These are phyloP conservation scores for Ettlia oleoabundans DNA, from an alignment of 139 green algal species.

Conservation along the genomic window DNA sequence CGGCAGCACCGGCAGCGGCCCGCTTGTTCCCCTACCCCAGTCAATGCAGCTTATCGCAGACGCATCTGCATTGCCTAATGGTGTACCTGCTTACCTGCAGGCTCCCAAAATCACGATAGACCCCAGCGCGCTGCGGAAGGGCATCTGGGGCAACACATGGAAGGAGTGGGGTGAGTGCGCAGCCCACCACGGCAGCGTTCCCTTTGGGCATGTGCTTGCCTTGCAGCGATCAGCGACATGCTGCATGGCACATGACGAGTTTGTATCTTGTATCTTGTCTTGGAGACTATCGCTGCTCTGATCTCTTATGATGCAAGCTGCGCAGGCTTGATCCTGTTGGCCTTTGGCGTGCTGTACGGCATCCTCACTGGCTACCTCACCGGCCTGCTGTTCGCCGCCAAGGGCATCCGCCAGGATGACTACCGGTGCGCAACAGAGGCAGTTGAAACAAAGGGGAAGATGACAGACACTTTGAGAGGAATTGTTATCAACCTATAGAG, in stretches of 20 bases:
- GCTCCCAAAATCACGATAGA: slow-evolving; percentile 16
- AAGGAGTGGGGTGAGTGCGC: slow-evolving; percentile 42
- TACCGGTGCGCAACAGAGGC: slow-evolving; percentile 9
- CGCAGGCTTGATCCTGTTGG: slow-evolving; percentile 36
- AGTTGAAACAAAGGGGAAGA: no score
- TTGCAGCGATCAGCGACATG: no score
- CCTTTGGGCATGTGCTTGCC: no score
- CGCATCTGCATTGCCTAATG: no score
- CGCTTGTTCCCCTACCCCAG: no score
- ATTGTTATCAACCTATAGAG: slow-evolving; percentile 1
- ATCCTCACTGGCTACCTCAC: slow-evolving; percentile 37
- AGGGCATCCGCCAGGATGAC: slow-evolving; percentile 30
- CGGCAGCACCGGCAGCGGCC: no score
- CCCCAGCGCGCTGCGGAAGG: slow-evolving; percentile 11
- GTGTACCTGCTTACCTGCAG: slow-evolving; percentile 5
- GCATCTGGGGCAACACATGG: slow-evolving; percentile 48
- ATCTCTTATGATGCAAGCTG: no score
- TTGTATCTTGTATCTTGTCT: no score
- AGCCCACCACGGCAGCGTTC: background rate
- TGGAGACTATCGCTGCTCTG: no score
- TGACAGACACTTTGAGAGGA: no score
- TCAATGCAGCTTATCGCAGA: no score
- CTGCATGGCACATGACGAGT: no score
- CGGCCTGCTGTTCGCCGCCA: slow-evolving; percentile 40
- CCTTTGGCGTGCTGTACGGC: slow-evolving; percentile 29